Evolutionary conservation across 352 stramenopile genomes (phyloP).

Genomic region (Pythium utonaiense): DNA sequence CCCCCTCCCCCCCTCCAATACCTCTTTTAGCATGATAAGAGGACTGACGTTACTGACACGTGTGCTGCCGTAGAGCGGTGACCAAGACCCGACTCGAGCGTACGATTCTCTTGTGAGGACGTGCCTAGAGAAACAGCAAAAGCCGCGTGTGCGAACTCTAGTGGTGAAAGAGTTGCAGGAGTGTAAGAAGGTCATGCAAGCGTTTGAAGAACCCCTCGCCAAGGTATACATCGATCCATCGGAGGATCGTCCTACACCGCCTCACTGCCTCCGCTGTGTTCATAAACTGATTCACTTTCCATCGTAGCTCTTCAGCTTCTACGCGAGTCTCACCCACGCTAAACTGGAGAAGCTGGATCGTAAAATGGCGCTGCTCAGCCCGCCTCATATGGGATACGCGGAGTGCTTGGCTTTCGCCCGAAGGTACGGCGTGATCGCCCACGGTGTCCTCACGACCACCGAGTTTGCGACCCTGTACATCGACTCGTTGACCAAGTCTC

Average conservation of each 20-base stretch:
- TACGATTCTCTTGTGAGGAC: constrained; percentile 66
- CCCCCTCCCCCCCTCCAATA: too few species aligned
- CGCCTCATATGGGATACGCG: constrained; percentile 59
- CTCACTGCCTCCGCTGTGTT: too few species aligned
- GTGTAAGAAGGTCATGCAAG: constrained; percentile 52
- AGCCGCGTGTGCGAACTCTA: constrained; percentile 39
- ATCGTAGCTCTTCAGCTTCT: constrained; percentile 54
- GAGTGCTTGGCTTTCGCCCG: constrained; percentile 65
- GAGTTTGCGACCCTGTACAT: constrained; percentile 76
- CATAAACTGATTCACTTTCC: too few species aligned
- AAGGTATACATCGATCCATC: too few species aligned
- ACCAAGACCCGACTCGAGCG: constrained; percentile 42
- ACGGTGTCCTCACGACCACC: constrained; percentile 71
- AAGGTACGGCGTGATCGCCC: constrained; percentile 74
- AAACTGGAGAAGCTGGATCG: constrained; percentile 68
- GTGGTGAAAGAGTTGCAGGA: constrained; percentile 56
- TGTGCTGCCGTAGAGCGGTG: constrained; percentile 36
- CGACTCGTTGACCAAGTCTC: constrained; percentile 59
- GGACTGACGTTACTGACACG: too few species aligned
- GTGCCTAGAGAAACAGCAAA: constrained; percentile 66
- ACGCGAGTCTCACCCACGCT: constrained; percentile 39
- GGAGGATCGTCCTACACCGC: neutral
- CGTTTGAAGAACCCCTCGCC: constrained; percentile 59
- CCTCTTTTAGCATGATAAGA: too few species aligned
- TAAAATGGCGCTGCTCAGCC: constrained; percentile 43